Base-by-base conservation (phyloP, 1,284 basidiomycete genomes). In the Sanghuangporus baumii region DNA sequence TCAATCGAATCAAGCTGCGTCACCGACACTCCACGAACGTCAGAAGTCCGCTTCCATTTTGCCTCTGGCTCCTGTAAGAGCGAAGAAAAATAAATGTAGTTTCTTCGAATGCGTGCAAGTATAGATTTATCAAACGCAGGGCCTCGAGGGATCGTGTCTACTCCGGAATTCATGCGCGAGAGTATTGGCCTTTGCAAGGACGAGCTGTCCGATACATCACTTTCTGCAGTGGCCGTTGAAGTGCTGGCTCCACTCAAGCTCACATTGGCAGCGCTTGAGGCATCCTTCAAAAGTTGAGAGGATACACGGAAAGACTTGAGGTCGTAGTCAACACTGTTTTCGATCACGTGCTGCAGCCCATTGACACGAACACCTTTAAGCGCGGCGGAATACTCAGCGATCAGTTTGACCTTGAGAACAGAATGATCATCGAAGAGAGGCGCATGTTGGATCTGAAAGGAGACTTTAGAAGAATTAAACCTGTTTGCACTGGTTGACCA, bases 21-120 rank as follows among this genome's bases (percentile, higher is more conserved):
- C 47, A 99, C 89, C 1, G 93, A 91, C 0, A 97, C 95, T 1
- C 96, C 96, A 46, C 88, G 82, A 31, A 86, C 84, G 70, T 99
- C 96, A 48, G 89, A 74, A 91, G 88, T 91, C 71, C 85, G 78
- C 72, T 87, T 89, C 97, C 97, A 99, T 74, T 99, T 99, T 1
- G 94, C 94, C 73, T 98, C 96, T 0, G 97, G 97, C 71, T 99
- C 97, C 74, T 99, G 97, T 47, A 99, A 76, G 20, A 99, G 79
- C 0, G 96, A 97, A 0, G 96, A 96, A 73, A 99, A 99, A 74
- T 99, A 96, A 64, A 98, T 98, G 73, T 99, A 99, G 73, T 94
- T 97, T 65, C 96, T 83, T 70, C 89, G 86, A 36, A 98, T 91
- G 64, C 95, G 81, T 14, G 91, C 87, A 9, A 92, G 74, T 48